These are phyloP conservation scores for Ophiostoma novo-ulmi DNA, from an alignment of 2,329 filamentous ascomycete genomes.

Conservation along the genomic window DNA sequence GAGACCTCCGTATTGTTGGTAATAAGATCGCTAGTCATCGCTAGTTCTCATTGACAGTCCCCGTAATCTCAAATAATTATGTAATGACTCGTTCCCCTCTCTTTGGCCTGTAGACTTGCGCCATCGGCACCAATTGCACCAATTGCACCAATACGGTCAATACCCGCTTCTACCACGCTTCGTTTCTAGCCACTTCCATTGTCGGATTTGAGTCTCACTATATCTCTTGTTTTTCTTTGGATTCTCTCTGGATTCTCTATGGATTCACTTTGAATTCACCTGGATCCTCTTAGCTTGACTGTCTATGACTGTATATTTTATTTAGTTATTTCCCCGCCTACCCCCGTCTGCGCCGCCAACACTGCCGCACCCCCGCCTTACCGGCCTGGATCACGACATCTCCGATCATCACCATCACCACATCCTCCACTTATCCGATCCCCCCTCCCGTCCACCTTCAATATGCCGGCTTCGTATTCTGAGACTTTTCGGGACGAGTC, in stretches of 20 bases:
- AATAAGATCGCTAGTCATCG: too few species aligned
- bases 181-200: slow-evolving; percentile 12
- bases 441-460: neutral
- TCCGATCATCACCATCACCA: neutral
- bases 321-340: neutral
- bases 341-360: neutral
- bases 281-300: neutral
- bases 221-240: neutral
- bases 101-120: neutral
- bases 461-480: slow-evolving; percentile 17
- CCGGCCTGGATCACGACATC: neutral
- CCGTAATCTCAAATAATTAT: neutral
- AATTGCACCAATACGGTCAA: slow-evolving; percentile 7
- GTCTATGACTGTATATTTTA: neutral
- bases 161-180: slow-evolving; percentile 5
- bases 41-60: too few species aligned
- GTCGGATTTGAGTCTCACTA: neutral
- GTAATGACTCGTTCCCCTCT: slow-evolving; percentile 6
- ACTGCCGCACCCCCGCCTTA: neutral
- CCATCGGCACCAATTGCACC: slow-evolving; percentile 3
- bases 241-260: neutral
- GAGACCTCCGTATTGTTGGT: too few species aligned
- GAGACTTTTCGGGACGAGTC: neutral
- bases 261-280: neutral
- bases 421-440: neutral